Evolutionary conservation across 805 yeast genomes (phyloP).

Genomic region (Candida quercuum): DNA sequence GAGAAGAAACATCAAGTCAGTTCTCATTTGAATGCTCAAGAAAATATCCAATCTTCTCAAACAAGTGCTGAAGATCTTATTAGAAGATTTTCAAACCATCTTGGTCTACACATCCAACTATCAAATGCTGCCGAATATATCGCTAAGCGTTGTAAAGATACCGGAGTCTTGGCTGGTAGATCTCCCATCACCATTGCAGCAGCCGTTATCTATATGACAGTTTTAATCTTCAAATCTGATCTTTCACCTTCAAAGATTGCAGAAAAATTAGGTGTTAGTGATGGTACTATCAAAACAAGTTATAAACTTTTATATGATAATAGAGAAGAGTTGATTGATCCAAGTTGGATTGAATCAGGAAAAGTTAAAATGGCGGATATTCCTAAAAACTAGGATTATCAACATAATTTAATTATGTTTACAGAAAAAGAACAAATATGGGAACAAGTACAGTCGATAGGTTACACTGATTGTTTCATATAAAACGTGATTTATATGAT

Average conservation of each 20-base stretch:
- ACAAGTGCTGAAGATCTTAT: constrained; percentile 92
- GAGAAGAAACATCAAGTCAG: constrained; percentile 29
- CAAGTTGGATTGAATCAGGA: constrained; percentile 67
- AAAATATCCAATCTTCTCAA: constrained; percentile 62
- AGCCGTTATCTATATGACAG: constrained; percentile 92
- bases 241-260: constrained; percentile 77
- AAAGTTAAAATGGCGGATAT: constrained; percentile 46
- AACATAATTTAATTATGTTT: background rate
- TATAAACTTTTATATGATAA: constrained; percentile 79
- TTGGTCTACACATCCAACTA: constrained; percentile 79
- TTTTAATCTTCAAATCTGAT: constrained; percentile 76
- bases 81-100: constrained; percentile 91
- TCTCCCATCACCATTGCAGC: constrained; percentile 98
- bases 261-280: constrained; percentile 92
- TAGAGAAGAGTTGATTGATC: constrained; percentile 66
- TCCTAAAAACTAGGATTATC: constrained; percentile 9
- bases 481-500: too few relatives aligned
- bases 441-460: background rate
- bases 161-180: constrained; percentile 92
- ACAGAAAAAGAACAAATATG: background rate
- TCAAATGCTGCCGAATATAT: constrained; percentile 91
- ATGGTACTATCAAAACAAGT: constrained; percentile 92
- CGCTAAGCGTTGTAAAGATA: constrained; percentile 83
- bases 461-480: too few relatives aligned
- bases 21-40: constrained; percentile 25